These are phyloP conservation scores for Lachnellula arida DNA, from an alignment of 2,329 filamentous ascomycete genomes.

Conservation along the genomic window DNA sequence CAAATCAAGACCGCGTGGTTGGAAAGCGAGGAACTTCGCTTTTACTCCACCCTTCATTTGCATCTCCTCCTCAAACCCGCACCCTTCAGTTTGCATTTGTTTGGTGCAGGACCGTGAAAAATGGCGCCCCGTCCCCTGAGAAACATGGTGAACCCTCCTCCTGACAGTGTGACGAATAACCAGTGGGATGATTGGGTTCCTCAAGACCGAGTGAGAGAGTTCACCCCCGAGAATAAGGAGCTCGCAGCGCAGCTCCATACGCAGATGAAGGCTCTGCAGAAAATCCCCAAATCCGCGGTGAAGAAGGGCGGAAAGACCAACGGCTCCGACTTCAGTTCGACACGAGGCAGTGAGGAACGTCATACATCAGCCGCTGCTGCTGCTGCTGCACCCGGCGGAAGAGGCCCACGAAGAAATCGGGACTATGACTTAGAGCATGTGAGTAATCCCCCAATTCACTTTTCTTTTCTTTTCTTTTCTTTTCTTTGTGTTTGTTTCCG, in stretches of 20 bases:
- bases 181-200: slow-evolving; percentile 98
- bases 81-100: slow-evolving; percentile 28
- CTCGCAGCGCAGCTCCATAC: slow-evolving; percentile 70
- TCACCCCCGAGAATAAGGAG: slow-evolving; percentile 91
- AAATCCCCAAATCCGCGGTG: slow-evolving; percentile 38
- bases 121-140: background rate
- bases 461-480: too few species aligned
- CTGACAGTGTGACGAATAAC: slow-evolving; percentile 21
- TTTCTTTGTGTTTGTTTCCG: background rate
- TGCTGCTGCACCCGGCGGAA: slow-evolving; percentile 50
- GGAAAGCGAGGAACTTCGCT: background rate
- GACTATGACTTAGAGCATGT: slow-evolving; percentile 83
- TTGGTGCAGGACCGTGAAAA: background rate
- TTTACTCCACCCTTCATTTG: background rate
- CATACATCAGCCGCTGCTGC: slow-evolving; percentile 57
- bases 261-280: slow-evolving; percentile 50
- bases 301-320: slow-evolving; percentile 50
- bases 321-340: slow-evolving; percentile 57
- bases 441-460: slow-evolving; percentile 35
- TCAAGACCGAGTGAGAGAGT: slow-evolving; percentile 87
- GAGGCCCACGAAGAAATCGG: slow-evolving; percentile 68
- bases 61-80: background rate
- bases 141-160: slow-evolving; percentile 10
- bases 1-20: background rate
- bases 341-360: slow-evolving; percentile 74